These are phyloP conservation scores for Leishmania aethiopica DNA, from an alignment of 208 protist genomes.

Conservation along the genomic window DNA sequence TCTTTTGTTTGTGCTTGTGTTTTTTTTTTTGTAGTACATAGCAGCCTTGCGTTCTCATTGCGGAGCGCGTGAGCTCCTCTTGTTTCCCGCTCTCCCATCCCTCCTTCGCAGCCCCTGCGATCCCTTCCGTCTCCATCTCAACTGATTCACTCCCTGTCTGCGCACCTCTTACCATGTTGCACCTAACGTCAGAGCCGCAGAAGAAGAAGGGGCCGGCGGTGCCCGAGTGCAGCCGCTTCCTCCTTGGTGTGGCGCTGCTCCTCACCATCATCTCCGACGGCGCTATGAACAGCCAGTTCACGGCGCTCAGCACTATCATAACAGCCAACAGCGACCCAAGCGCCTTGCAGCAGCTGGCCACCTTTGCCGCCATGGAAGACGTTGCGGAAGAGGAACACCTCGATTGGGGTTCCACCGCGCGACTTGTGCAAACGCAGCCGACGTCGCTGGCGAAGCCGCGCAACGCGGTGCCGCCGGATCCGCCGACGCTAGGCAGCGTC, in stretches of 20 bases:
- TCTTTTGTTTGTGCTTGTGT: background rate
- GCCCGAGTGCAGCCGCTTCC: conserved; percentile 31
- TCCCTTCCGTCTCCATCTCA: background rate
- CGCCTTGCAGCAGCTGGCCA: conserved; percentile 68
- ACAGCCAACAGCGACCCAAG: conserved; percentile 43
- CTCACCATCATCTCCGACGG: conserved; percentile 40
- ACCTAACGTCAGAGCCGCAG: conserved; percentile 14
- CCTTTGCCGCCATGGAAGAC: conserved; percentile 62
- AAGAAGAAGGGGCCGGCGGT: conserved; percentile 7
- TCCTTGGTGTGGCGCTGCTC: conserved; percentile 43
- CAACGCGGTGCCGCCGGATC: conserved; percentile 16
- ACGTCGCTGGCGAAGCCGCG: conserved; percentile 19
- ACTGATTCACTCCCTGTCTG: background rate
- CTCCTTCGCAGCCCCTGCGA: background rate
- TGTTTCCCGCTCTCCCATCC: background rate
- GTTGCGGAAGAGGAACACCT: conserved; percentile 74
- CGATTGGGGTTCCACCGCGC: conserved; percentile 54
- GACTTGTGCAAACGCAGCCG: conserved; percentile 21
- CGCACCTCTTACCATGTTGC: conserved; percentile 11
- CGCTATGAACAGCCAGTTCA: conserved; percentile 19
- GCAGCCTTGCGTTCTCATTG: background rate
- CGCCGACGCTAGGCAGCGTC: conserved; percentile 2
- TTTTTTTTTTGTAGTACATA: background rate
- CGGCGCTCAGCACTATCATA: conserved; percentile 57
- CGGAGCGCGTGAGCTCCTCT: background rate